A percentile compares a stretch with the other conserved stretches of the same genome.
These are phyloP conservation scores for Metroxylon sagu DNA, from an alignment of 176 grass and related monocot genomes.

Conservation along the genomic window DNA sequence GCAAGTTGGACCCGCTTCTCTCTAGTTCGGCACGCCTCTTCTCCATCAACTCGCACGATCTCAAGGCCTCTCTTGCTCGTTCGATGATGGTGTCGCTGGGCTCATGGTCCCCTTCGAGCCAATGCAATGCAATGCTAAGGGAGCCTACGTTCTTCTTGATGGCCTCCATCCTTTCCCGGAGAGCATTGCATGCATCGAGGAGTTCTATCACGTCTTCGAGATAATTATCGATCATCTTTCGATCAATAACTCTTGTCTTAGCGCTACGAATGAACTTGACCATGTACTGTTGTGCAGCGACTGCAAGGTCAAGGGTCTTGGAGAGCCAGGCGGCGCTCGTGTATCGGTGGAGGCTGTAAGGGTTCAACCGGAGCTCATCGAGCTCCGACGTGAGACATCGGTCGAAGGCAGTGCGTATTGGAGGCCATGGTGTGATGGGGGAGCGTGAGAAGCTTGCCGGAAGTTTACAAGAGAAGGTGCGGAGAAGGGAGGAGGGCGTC, in stretches of 20 bases:
- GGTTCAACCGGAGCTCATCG: conserved; percentile 45
- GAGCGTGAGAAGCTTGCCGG: conserved; percentile 31
- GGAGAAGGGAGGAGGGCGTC: conserved; percentile 59
- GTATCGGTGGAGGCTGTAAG: conserved; percentile 21
- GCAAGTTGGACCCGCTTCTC: conserved; percentile 61
- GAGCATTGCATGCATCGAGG: conserved; percentile 56
- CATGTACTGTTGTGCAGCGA: conserved; percentile 33
- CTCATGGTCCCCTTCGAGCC: conserved; percentile 28
- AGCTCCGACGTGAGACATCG: conserved; percentile 73
- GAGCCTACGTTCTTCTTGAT: conserved; percentile 34
- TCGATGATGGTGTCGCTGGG: not conserved
- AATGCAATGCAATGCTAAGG: conserved; percentile 42
- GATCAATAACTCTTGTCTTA: conserved; percentile 3
- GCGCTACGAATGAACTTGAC: conserved; percentile 2
- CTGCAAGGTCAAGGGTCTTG: conserved; percentile 39
- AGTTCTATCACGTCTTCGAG: conserved; percentile 56
- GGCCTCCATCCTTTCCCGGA: conserved; percentile 32
- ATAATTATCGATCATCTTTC: conserved; percentile 34
- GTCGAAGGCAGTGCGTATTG: conserved; percentile 58
- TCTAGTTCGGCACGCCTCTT: conserved; percentile 49
- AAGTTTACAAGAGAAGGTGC: conserved; percentile 33
- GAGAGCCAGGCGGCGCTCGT: conserved; percentile 48
- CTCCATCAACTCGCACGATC: conserved; percentile 58
- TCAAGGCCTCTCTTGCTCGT: conserved; percentile 25
- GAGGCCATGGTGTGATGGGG: conserved; percentile 62